Evolutionary conservation across 306 rosid species (phyloP).

Genomic region (Carpinus fangiana): DNA sequence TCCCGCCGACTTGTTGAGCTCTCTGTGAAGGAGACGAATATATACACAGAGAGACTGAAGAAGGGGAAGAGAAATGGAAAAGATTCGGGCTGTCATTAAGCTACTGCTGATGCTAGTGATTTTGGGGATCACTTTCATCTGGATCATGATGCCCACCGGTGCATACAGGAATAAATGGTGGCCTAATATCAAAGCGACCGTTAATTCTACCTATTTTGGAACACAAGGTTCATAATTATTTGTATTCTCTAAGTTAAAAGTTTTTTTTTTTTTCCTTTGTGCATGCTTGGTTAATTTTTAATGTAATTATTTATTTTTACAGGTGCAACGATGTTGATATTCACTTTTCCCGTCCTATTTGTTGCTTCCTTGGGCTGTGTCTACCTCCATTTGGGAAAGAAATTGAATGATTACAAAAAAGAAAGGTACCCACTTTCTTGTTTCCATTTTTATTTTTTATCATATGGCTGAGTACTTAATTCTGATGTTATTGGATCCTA

Average conservation of each 20-base stretch:
- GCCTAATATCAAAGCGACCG: conserved; percentile 13
- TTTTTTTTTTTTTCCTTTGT: too few species aligned
- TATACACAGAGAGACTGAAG: too few species aligned
- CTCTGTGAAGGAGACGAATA: too few species aligned
- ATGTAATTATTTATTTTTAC: not conserved
- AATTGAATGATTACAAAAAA: conserved; percentile 2
- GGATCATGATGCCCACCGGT: conserved; percentile 44
- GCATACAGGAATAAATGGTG: conserved; percentile 31
- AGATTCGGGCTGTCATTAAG: conserved; percentile 25
- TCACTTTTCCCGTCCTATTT: conserved; percentile 42
- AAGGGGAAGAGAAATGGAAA: not conserved
- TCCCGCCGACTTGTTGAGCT: too few species aligned
- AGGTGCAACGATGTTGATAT: conserved; percentile 34
- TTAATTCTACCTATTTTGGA: conserved; percentile 30
- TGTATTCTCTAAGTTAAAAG: not conserved
- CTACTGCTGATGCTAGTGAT: conserved; percentile 19
- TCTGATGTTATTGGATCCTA: not conserved
- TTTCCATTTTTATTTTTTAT: not conserved
- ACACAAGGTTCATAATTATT: conserved; percentile 32
- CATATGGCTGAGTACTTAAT: not conserved
- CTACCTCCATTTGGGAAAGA: conserved; percentile 34
- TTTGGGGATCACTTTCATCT: conserved; percentile 24
- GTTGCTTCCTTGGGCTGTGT: conserved; percentile 39
- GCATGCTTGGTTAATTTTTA: too few species aligned
- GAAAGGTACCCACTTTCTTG: not conserved